Conservation (phyloP, 1,284 basidiomycete species). For the Cryptococcus floricola region DNA sequence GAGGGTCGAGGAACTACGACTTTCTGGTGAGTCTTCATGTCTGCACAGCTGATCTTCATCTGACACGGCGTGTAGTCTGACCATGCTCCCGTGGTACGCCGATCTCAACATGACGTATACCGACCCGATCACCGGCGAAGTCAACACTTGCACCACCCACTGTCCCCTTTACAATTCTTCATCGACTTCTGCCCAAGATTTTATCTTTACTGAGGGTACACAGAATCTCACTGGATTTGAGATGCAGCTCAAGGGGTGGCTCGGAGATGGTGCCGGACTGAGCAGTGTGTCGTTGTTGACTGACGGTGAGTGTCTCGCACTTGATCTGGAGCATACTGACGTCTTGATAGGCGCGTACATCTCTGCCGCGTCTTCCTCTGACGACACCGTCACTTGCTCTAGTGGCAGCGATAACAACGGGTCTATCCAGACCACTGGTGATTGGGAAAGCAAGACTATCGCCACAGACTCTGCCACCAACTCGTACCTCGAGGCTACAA, state of each 20-base stretch:
- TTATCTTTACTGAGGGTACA: constrained; percentile 68
- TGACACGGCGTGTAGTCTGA: constrained; percentile 56
- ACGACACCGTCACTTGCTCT: constrained; percentile 60
- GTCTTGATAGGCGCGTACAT: constrained; percentile 59
- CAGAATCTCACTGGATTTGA: constrained; percentile 60
- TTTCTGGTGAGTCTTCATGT: constrained; percentile 63
- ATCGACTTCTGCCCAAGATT: constrained; percentile 60
- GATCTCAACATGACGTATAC: constrained; percentile 71
- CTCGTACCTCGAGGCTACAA: constrained; percentile 65
- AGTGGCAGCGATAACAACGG: constrained; percentile 59
- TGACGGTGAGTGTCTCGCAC: constrained; percentile 56
- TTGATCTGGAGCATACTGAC: background rate
- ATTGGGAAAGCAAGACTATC: constrained; percentile 63
- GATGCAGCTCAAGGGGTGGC: constrained; percentile 72
- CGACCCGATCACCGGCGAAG: constrained; percentile 70
- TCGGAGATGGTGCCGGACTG: constrained; percentile 73
- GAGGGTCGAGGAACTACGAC: constrained; percentile 72
- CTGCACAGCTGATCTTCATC: constrained; percentile 7
- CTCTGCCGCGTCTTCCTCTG: constrained; percentile 62
- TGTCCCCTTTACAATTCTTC: constrained; percentile 74
- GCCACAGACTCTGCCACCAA: constrained; percentile 69
- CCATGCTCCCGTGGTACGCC: constrained; percentile 81
- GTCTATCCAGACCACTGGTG: constrained; percentile 58
- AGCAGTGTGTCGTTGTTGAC: constrained; percentile 87
- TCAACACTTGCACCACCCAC: constrained; percentile 62